Percentiles rank a stretch among this genome's conserved stretches.
Conservation (phyloP, 2,329 filamentous ascomycete species). For the Parasarocladium wereldwijsianum region DNA sequence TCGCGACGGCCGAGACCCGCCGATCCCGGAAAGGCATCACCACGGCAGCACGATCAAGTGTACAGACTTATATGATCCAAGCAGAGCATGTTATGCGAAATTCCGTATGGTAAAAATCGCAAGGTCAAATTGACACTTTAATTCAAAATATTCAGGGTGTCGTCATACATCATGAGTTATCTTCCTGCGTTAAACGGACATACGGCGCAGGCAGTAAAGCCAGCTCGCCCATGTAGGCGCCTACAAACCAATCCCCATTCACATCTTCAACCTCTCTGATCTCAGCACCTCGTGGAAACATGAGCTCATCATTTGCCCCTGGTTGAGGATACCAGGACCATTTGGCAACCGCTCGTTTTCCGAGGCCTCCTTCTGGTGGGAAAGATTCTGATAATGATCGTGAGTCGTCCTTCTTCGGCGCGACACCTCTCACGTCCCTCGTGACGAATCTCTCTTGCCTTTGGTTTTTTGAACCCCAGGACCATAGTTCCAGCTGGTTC, state of each 20-base stretch:
- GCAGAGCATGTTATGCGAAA: too few relatives aligned
- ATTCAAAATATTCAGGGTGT: too few relatives aligned
- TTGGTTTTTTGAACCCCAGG: too few relatives aligned
- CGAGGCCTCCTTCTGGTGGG: slow-evolving; percentile 63
- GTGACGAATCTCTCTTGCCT: slow-evolving; percentile 32
- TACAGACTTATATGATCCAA: too few relatives aligned
- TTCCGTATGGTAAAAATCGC: too few relatives aligned
- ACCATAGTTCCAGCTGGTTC: slow-evolving; percentile 31
- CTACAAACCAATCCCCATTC: slow-evolving; percentile 84
- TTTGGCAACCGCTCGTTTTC: slow-evolving; percentile 44
- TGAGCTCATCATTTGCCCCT: slow-evolving; percentile 55
- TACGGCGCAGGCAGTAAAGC: slow-evolving; percentile 74
- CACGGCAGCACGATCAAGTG: not conserved
- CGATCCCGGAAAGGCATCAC: not conserved
- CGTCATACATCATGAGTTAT: slow-evolving; percentile 6
- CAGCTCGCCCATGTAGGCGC: slow-evolving; percentile 65
- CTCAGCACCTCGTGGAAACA: slow-evolving; percentile 73
- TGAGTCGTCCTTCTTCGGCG: slow-evolving; percentile 17
- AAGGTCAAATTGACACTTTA: too few relatives aligned
- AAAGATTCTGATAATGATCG: slow-evolving; percentile 25
- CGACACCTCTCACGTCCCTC: slow-evolving; percentile 31
- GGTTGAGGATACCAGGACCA: slow-evolving; percentile 69
- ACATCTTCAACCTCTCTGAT: slow-evolving; percentile 73
- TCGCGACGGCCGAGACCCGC: slow-evolving; percentile 3
- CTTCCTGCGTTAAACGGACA: slow-evolving; percentile 38